Base-by-base conservation (phyloP, 805 yeast genomes). In the Nakazawaea peltata region DNA sequence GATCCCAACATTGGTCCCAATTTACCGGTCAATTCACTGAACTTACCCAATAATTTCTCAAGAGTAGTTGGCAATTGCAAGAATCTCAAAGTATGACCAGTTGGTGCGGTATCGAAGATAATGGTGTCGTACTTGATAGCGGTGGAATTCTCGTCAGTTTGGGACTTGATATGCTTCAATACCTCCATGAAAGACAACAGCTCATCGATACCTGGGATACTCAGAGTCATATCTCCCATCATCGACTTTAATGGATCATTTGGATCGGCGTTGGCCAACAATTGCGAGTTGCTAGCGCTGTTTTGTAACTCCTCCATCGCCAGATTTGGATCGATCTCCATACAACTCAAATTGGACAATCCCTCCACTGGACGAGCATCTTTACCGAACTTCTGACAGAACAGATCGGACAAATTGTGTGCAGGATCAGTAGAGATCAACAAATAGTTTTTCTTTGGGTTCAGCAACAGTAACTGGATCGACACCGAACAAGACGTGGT, bases 81-180 rank as follows among this genome's bases (percentile, higher is more conserved):
- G 59, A 92, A 92, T 51, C 99, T 76, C 49, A 92, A 67, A 2
- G 98, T 92, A 61, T 92, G 99, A 25, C 99, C 99, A 0, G 99
- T 92, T 48, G 99, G 99, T 0, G 99, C 98, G n/a, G 99, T 92
- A 59, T 92, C 99, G 52, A 92, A 92, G 46, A 92, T 86, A 45
- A 92, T 88, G 7, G 95, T 86, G 47, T 83, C 86, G 56, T 82
- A 92, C 31, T 68, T 68, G 30, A 54, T 44, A 24, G 44, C 45
- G 25, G 47, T 47, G 5, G 50, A 39, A 40, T 51, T 54, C 16
- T 53, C 57, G 19, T 45, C 49, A 29, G 56, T 50, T 61, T 83
- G 92, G 45, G 73, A 77, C 61, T 87, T 88, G 59, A 92, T 88
- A 54, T 92, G 97, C 57, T 92, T 92, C 71, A 92, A 74, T 23